Evolutionary conservation across 2,329 filamentous ascomycete genomes (phyloP).

Genomic region (Parastagonospora avenae): DNA sequence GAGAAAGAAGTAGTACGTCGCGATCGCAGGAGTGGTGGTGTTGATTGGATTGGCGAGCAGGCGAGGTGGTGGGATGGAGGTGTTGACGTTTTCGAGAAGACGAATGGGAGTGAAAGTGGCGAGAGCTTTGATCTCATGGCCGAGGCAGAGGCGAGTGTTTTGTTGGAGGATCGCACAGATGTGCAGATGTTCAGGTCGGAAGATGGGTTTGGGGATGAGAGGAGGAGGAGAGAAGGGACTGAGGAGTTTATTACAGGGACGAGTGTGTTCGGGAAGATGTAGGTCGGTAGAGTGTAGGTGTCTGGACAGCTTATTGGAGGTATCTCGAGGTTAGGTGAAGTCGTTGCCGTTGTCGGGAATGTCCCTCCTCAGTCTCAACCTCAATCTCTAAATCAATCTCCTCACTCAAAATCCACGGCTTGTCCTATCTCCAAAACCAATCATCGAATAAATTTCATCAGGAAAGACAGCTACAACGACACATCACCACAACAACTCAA

Average conservation of each 20-base stretch:
- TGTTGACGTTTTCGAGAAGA: slow-evolving; percentile 36
- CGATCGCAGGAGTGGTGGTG: slow-evolving; percentile 35
- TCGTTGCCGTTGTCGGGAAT: too few species aligned
- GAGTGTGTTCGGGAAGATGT: slow-evolving; percentile 41
- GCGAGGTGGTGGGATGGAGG: slow-evolving; percentile 44
- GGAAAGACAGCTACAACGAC: too few species aligned
- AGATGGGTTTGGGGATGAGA: slow-evolving; percentile 11
- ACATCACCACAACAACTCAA: too few species aligned
- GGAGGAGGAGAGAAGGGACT: slow-evolving; percentile 20
- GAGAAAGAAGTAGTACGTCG: slow-evolving; percentile 51
- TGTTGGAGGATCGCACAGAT: slow-evolving; percentile 38
- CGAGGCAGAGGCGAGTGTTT: slow-evolving; percentile 47
- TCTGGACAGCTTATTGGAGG: too few species aligned
- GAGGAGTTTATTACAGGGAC: slow-evolving; percentile 24
- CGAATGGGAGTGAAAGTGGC: slow-evolving; percentile 30
- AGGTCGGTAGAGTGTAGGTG: slow-evolving; percentile 2
- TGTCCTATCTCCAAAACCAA: too few species aligned
- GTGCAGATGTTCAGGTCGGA: slow-evolving; percentile 4
- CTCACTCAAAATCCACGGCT: too few species aligned
- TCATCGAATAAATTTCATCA: too few species aligned
- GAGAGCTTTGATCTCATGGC: slow-evolving; percentile 55
- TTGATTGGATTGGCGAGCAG: slow-evolving; percentile 48
- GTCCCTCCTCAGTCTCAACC: too few species aligned
- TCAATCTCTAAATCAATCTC: too few species aligned
- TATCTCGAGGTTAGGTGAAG: too few species aligned